Base-by-base conservation (phyloP, 352 stramenopile genomes). In the Pythium inflatum region DNA sequence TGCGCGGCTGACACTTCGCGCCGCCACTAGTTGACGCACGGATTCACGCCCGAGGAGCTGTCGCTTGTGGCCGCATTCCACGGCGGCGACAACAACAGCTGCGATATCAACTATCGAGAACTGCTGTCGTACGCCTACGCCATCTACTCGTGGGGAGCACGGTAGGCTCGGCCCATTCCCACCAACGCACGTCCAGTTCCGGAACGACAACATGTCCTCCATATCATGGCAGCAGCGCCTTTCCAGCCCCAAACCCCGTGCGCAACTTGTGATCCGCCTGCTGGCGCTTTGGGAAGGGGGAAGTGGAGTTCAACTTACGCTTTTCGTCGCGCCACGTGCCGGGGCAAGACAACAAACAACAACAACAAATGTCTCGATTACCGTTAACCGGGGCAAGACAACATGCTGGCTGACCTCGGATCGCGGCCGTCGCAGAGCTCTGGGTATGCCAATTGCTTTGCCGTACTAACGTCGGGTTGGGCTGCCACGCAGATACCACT, bases 51-150 rank as follows among this genome's bases (percentile, higher is more conserved):
- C 18, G 24, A 40, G 1, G 46, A 50, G 16, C n/a, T 0, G 2
- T 1, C 1, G 11, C 13, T 50, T 0, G 31, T 66, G 13, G 3
- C 3, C 0, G 45, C 4, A 16, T 64, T 43, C 41, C 45, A 30
- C 8, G 49, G 14, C 6, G 59, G 59, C 20, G 28, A 7, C 11
- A 33, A 11, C 2, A 57, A 49, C 24, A 22, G 55, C 20, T 79
- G 73, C 27, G 68, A 76, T 24, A 79, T 79, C 33, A 76, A 74
- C 22, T 79, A 66, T 11, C 61, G 68, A 9, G 64, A 74, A 20
- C 45, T 79, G 0, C 38, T 76, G 3, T 49, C 48, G 0, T 69
- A 28, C 2, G 60, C 43, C 0, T 58, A 74, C 25, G 61, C 60
- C 0, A 58, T 66, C 1, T 45, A 68, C 12, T 14, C 45, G 3